Evolutionary conservation across 1,284 basidiomycete species (phyloP).

Genomic region (Heterobasidion parviporum): DNA sequence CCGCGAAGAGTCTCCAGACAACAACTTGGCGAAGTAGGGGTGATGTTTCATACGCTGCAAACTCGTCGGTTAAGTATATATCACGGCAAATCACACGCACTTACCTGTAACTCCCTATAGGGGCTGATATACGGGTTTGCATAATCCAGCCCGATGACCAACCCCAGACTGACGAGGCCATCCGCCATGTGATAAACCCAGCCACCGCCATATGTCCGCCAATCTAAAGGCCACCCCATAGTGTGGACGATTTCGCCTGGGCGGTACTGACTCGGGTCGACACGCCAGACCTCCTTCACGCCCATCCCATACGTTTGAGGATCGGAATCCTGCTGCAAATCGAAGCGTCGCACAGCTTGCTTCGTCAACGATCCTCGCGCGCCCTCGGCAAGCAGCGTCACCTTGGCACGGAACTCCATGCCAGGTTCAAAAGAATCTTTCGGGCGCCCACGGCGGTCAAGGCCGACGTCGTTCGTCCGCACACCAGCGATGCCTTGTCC

Average conservation of each 20-base stretch:
- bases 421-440: slow-evolving; percentile 94
- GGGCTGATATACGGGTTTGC: slow-evolving; percentile 91
- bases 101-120: slow-evolving; percentile 87
- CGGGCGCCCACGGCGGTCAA: slow-evolving; percentile 72
- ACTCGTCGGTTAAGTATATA: background rate
- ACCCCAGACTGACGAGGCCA: slow-evolving; percentile 83
- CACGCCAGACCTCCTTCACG: slow-evolving; percentile 96
- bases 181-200: slow-evolving; percentile 97
- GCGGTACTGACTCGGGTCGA: slow-evolving; percentile 69
- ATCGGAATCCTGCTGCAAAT: slow-evolving; percentile 72
- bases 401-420: slow-evolving; percentile 93
- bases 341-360: slow-evolving; percentile 71
- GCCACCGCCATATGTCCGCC: slow-evolving; percentile 86
- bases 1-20: slow-evolving; percentile 67
- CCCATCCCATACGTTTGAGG: slow-evolving; percentile 97
- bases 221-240: slow-evolving; percentile 89
- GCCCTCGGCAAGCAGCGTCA: slow-evolving; percentile 94
- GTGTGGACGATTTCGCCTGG: slow-evolving; percentile 90
- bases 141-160: slow-evolving; percentile 95
- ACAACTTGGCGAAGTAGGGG: slow-evolving; percentile 79
- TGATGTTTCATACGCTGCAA: slow-evolving; percentile 95
- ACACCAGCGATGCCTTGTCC: slow-evolving; percentile 75
- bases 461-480: slow-evolving; percentile 90
- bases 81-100: slow-evolving; percentile 13
- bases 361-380: slow-evolving; percentile 92